Evolutionary conservation across 2,329 filamentous ascomycete species (phyloP).

Genomic region (Tolypocladium inflatum): DNA sequence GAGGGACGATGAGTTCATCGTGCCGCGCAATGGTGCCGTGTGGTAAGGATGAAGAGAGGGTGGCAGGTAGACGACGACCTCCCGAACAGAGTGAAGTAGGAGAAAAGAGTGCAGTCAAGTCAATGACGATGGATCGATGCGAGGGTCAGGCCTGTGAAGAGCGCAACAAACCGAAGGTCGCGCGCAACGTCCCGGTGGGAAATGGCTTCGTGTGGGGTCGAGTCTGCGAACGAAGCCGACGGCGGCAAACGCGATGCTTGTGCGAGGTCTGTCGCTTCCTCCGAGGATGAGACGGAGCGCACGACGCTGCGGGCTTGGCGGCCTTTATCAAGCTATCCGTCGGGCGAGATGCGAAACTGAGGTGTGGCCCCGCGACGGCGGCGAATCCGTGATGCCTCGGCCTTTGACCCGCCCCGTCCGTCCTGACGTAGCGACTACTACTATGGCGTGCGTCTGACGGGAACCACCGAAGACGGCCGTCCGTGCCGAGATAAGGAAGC

Average conservation of each 20-base stretch:
- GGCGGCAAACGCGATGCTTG: neutral
- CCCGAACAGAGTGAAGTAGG: neutral
- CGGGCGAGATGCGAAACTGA: constrained; percentile 1
- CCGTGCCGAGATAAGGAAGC: neutral
- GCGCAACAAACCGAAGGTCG: neutral
- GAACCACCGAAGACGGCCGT: neutral
- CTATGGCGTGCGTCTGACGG: neutral
- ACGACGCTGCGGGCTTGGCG: neutral
- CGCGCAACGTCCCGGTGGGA: neutral
- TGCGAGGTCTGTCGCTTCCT: neutral
- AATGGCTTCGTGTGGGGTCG: neutral
- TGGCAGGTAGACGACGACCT: neutral
- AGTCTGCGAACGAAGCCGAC: neutral
- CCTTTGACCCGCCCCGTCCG: neutral
- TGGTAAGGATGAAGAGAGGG: neutral
- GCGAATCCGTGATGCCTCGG: constrained; percentile 1
- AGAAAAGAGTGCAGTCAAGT: neutral
- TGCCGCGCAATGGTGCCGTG: neutral
- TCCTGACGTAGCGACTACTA: neutral
- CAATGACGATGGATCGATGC: neutral
- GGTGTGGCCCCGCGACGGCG: neutral
- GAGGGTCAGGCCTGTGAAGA: neutral
- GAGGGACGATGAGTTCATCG: constrained; percentile 21
- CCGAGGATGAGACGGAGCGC: neutral
- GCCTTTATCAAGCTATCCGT: neutral